Percentiles rank a stretch among this genome's conserved stretches.
Evolutionary conservation across 495 filamentous ascomycete species (phyloP).

Genomic region (Penicilliopsis zonata): DNA sequence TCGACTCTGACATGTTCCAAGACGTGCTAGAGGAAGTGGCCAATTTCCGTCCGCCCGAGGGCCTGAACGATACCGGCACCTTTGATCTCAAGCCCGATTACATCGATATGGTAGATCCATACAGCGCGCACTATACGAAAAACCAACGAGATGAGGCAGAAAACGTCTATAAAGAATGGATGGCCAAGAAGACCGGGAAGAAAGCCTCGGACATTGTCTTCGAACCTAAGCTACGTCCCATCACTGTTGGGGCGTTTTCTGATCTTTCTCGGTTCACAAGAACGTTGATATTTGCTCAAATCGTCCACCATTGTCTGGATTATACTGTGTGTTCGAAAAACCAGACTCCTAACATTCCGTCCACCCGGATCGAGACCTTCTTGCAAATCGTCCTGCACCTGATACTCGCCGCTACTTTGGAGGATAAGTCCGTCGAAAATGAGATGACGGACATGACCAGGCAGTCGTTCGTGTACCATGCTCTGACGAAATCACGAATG

Average conservation of each 20-base stretch:
- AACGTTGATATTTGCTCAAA: slow-evolving; percentile 77
- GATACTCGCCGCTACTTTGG: slow-evolving; percentile 65
- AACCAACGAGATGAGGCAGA: slow-evolving; percentile 97
- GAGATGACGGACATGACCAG: slow-evolving; percentile 31
- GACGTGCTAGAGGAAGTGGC: slow-evolving; percentile 87
- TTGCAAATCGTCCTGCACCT: slow-evolving; percentile 85
- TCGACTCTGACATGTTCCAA: slow-evolving; percentile 65
- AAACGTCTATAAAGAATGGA: slow-evolving; percentile 68
- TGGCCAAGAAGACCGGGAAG: slow-evolving; percentile 80
- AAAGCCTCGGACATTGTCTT: slow-evolving; percentile 77
- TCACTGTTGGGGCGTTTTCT: slow-evolving; percentile 63
- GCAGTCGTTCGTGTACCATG: slow-evolving; percentile 56
- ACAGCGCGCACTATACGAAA: slow-evolving; percentile 87
- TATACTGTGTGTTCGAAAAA: slow-evolving; percentile 57
- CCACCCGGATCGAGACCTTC: slow-evolving; percentile 79
- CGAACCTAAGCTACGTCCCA: slow-evolving; percentile 74
- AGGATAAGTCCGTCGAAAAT: slow-evolving; percentile 57
- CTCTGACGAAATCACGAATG: slow-evolving; percentile 47
- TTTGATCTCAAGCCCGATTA: slow-evolving; percentile 85
- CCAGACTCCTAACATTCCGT: slow-evolving; percentile 57
- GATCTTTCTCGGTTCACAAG: slow-evolving; percentile 65
- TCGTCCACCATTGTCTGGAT: slow-evolving; percentile 77
- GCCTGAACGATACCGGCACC: slow-evolving; percentile 79
- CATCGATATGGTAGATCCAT: slow-evolving; percentile 81
- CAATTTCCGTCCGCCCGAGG: slow-evolving; percentile 78